A percentile compares a stretch with the other conserved stretches of the same genome.
These are phyloP conservation scores for Russula lepida DNA, from an alignment of 768 basidiomycete genomes.

Conservation along the genomic window DNA sequence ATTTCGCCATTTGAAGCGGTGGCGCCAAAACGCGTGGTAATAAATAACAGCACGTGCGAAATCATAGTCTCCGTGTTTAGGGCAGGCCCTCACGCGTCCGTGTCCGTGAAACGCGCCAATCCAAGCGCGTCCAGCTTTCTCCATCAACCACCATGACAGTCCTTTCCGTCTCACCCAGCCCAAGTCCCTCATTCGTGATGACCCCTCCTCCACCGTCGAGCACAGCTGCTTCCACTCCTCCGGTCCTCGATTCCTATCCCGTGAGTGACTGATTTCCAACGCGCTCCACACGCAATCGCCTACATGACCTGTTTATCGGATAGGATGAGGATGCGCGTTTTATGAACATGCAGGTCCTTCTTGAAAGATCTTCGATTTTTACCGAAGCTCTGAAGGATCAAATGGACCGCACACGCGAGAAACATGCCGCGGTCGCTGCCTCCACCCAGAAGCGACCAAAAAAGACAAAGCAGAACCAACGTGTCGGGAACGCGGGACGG, in stretches of 20 bases:
- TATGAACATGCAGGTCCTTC: constrained; percentile 50
- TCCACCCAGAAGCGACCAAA: constrained; percentile 18
- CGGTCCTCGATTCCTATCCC: constrained; percentile 5
- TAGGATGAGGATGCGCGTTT: constrained; percentile 46
- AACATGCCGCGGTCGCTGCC: constrained; percentile 11
- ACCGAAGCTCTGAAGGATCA: constrained; percentile 60
- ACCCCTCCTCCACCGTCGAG: constrained; percentile 1
- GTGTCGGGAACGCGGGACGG: neutral
- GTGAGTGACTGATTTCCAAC: neutral
- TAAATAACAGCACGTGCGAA: neutral
- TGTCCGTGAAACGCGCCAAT: neutral
- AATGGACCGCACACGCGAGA: constrained; percentile 45
- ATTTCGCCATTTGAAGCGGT: neutral
- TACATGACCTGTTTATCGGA: neutral
- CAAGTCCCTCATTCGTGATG: constrained; percentile 6
- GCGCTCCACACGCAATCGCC: neutral
- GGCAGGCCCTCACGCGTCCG: constrained; percentile 16
- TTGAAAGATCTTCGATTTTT: constrained; percentile 72
- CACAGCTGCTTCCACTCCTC: constrained; percentile 11
- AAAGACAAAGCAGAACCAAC: neutral
- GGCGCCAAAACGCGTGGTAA: neutral
- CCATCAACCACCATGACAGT: neutral
- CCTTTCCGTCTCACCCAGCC: constrained; percentile 2
- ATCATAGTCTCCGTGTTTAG: constrained; percentile 16
- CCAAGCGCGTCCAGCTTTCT: neutral